Conservation (phyloP, 2,329 filamentous ascomycete genomes). For the Diplodia seriata region DNA sequence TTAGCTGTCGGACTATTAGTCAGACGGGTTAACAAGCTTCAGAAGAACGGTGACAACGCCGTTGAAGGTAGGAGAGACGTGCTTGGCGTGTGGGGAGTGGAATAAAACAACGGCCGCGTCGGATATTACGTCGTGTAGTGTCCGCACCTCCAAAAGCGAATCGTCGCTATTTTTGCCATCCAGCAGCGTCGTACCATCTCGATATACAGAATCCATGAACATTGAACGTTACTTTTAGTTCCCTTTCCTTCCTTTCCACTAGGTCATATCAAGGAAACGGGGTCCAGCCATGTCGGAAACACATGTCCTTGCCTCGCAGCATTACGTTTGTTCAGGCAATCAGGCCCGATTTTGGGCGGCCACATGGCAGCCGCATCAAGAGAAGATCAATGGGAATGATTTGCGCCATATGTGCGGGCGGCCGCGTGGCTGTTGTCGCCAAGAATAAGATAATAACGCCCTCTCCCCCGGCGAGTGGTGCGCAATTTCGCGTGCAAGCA, state of each 20-base stretch:
- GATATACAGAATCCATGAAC: background rate
- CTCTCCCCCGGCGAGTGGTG: background rate
- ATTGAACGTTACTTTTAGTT: background rate
- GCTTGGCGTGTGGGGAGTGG: constrained; percentile 54
- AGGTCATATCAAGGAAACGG: background rate
- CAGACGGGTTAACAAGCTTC: constrained; percentile 53
- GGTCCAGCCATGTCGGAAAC: background rate
- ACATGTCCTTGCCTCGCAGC: background rate
- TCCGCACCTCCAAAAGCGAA: background rate
- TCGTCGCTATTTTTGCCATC: background rate
- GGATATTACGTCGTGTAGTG: constrained; percentile 5
- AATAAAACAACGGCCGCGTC: constrained; percentile 6
- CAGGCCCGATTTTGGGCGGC: constrained; percentile 27
- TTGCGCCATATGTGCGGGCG: background rate
- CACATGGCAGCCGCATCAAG: background rate
- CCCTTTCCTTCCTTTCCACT: background rate
- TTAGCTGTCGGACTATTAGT: constrained; percentile 60
- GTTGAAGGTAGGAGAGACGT: constrained; percentile 46
- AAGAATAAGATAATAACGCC: background rate
- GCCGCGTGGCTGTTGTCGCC: background rate
- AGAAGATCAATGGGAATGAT: background rate
- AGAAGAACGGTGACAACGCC: constrained; percentile 43
- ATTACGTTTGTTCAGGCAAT: background rate
- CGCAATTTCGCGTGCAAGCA: background rate
- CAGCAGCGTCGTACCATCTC: background rate